Evolutionary conservation across 495 filamentous ascomycete genomes (phyloP).

Genomic region (Penicillium antarcticum): DNA sequence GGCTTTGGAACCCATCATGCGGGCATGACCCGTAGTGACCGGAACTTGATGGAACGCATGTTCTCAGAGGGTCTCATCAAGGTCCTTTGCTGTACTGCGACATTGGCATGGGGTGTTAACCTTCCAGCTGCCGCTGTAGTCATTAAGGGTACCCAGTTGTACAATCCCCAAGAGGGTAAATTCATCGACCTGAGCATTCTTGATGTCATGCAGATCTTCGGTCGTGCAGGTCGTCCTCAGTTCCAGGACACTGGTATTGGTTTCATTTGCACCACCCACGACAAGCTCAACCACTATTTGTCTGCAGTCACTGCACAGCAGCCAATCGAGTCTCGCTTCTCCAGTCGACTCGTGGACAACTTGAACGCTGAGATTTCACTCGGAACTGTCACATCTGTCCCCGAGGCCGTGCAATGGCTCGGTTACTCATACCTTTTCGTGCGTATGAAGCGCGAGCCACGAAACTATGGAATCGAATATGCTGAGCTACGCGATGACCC

Average conservation of each 20-base stretch:
- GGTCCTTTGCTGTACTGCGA: slow-evolving; percentile 97
- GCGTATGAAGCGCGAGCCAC: slow-evolving; percentile 87
- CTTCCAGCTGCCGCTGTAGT: slow-evolving; percentile 89
- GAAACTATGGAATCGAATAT: slow-evolving; percentile 95
- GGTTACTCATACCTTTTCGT: slow-evolving; percentile 98
- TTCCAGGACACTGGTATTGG: slow-evolving; percentile 95
- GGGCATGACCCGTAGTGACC: slow-evolving; percentile 87
- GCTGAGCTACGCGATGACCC: slow-evolving; percentile 86
- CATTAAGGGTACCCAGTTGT: slow-evolving; percentile 95
- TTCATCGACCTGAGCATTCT: slow-evolving; percentile 96
- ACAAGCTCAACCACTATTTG: slow-evolving; percentile 90
- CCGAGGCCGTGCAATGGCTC: slow-evolving; percentile 93
- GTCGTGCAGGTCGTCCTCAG: slow-evolving; percentile 94
- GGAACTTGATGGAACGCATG: slow-evolving; percentile 88
- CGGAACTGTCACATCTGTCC: slow-evolving; percentile 92
- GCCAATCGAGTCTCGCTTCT: slow-evolving; percentile 94
- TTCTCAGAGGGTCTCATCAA: slow-evolving; percentile 88
- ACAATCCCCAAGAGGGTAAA: slow-evolving; percentile 92
- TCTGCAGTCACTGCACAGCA: slow-evolving; percentile 91
- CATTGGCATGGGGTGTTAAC: slow-evolving; percentile 95
- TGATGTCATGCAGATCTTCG: slow-evolving; percentile 97
- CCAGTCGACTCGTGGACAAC: slow-evolving; percentile 87
- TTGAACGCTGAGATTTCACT: slow-evolving; percentile 93
- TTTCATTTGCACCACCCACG: slow-evolving; percentile 92
- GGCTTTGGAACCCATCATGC: slow-evolving; percentile 95